These are phyloP conservation scores for Podila minutissima DNA, from an alignment of 192 early-diverging fungal species.

Conservation along the genomic window DNA sequence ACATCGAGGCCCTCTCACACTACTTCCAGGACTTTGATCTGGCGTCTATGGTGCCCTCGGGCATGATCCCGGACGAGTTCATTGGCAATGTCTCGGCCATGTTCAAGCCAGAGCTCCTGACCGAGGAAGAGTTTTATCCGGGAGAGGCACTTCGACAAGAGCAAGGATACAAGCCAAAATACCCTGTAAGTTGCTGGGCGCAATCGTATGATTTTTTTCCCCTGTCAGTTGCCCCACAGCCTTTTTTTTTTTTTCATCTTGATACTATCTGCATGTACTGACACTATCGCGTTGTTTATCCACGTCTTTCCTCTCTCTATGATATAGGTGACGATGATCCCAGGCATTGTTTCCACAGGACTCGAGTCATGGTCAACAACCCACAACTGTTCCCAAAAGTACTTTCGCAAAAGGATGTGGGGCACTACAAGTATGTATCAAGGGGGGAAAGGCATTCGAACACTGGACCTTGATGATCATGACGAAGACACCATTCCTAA, in stretches of 20 bases:
- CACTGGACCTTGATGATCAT: background rate
- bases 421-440: conserved; percentile 70
- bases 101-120: conserved; percentile 53
- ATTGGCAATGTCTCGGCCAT: conserved; percentile 71
- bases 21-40: conserved; percentile 72
- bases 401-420: conserved; percentile 91
- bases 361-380: conserved; percentile 89
- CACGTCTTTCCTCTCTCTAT: conserved; percentile 40
- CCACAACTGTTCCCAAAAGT: conserved; percentile 77
- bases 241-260: conserved; percentile 19
- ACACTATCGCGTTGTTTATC: background rate
- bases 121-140: conserved; percentile 63
- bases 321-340: conserved; percentile 82
- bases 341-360: conserved; percentile 89
- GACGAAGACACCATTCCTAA: no score
- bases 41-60: conserved; percentile 68
- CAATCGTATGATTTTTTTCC: conserved; percentile 47
- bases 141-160: conserved; percentile 44
- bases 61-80: conserved; percentile 75
- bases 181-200: conserved; percentile 7
- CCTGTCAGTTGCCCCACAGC: conserved; percentile 43
- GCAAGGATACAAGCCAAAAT: conserved; percentile 43
- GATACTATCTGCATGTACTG: background rate
- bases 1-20: conserved; percentile 41
- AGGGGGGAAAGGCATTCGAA: background rate